Conservation (phyloP, 2,329 filamentous ascomycete genomes). For the Hypoxylon sp. region DNA sequence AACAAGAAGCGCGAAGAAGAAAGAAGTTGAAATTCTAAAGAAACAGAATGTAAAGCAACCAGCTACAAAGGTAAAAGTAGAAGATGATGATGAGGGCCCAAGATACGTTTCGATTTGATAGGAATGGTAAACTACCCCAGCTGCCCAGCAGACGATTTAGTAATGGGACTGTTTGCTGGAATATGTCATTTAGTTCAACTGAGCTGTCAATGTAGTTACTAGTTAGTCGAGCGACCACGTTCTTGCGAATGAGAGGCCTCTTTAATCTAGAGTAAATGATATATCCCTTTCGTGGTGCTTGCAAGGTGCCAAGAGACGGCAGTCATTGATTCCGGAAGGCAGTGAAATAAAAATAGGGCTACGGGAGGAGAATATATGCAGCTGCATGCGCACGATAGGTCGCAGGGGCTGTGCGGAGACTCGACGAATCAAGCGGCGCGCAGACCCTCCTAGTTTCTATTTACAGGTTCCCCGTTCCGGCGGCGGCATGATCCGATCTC, state of each 20-base stretch:
- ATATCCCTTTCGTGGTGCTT: constrained; percentile 5
- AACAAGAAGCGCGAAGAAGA: no score
- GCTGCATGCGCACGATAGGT: not conserved
- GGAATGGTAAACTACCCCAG: no score
- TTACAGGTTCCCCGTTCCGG: constrained; percentile 20
- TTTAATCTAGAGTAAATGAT: not conserved
- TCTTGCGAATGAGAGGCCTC: not conserved
- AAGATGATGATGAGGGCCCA: no score
- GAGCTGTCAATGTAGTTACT: not conserved
- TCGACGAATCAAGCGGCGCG: constrained; percentile 25
- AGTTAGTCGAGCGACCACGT: no score
- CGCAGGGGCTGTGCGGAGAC: constrained; percentile 21
- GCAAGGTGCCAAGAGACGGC: constrained; percentile 21
- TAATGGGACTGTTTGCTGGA: no score
- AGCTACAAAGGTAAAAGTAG: no score
- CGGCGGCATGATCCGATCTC: constrained; percentile 16
- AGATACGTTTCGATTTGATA: no score
- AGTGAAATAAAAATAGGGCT: constrained; percentile 11
- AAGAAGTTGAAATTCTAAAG: no score
- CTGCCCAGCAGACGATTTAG: no score
- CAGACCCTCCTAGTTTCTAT: constrained; percentile 23
- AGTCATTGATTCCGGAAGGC: constrained; percentile 12
- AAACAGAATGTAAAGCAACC: no score
- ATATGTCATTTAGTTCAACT: no score
- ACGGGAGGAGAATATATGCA: not conserved